Percentiles rank a stretch among this genome's conserved stretches.
Evolutionary conservation across 208 protist species (phyloP).

Genomic region (Acanthamoeba sp.): DNA sequence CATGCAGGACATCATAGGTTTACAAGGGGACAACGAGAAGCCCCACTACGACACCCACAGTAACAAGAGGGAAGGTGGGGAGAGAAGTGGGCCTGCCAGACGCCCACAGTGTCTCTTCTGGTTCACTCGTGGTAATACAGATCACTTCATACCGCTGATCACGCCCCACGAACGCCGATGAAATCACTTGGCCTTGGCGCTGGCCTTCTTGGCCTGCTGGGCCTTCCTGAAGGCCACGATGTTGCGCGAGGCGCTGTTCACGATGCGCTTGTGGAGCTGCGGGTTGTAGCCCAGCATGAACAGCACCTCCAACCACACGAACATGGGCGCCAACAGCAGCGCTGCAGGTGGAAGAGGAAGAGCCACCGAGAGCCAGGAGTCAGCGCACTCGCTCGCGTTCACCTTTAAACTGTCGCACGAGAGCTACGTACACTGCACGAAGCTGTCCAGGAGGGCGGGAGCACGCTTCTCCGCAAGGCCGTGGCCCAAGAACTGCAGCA

Average conservation of each 20-base stretch:
- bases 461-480: slow-evolving; percentile 79
- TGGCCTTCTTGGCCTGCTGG: neutral
- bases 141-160: too few species aligned
- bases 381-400: neutral
- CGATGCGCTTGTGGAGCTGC: slow-evolving; percentile 79
- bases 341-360: neutral
- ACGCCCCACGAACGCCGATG: too few species aligned
- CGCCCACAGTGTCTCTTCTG: too few species aligned
- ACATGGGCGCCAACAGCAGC: slow-evolving; percentile 77
- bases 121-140: too few species aligned
- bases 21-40: too few species aligned
- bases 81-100: too few species aligned
- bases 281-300: slow-evolving; percentile 90
- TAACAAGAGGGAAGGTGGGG: too few species aligned
- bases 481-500: slow-evolving; percentile 91
- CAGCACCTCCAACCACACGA: slow-evolving; percentile 87
- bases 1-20: too few species aligned
- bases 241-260: slow-evolving; percentile 73
- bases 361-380: neutral
- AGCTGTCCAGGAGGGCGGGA: slow-evolving; percentile 91
- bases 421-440: slow-evolving; percentile 89
- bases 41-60: too few species aligned
- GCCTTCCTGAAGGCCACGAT: slow-evolving; percentile 36
- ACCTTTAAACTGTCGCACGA: slow-evolving; percentile 91
- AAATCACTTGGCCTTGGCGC: neutral